Conservation (phyloP, 768 basidiomycete species). For the Amanita rubescens region DNA sequence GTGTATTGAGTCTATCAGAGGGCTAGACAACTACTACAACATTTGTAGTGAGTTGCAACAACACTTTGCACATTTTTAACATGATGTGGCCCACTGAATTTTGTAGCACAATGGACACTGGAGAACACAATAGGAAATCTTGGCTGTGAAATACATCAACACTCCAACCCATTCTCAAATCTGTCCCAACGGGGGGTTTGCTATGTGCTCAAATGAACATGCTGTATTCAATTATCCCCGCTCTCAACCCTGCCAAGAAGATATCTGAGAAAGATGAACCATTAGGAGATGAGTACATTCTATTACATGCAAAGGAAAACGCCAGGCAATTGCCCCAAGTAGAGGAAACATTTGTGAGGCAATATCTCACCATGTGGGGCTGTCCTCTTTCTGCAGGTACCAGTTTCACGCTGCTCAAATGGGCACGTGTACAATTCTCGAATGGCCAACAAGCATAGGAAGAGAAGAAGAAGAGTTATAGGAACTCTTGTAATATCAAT, state of each 20-base stretch:
- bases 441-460: constrained; percentile 15
- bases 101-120: constrained; percentile 23
- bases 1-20: too few species aligned
- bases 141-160: constrained; percentile 18
- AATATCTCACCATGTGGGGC: neutral
- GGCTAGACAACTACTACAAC: too few species aligned
- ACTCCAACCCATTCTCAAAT: constrained; percentile 18
- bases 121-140: too few species aligned
- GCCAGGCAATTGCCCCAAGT: neutral
- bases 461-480: neutral
- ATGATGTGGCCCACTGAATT: constrained; percentile 15
- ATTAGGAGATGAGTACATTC: neutral
- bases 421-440: constrained; percentile 14
- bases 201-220: constrained; percentile 13
- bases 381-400: neutral
- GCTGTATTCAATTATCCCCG: constrained; percentile 12
- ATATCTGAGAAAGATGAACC: neutral
- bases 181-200: constrained; percentile 19
- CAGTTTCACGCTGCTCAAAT: neutral
- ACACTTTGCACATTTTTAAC: too few species aligned
- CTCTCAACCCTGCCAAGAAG: constrained; percentile 1
- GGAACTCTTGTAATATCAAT: constrained; percentile 8
- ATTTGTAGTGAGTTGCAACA: too few species aligned
- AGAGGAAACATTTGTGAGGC: neutral
- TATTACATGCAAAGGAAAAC: neutral